A percentile compares a stretch with the other conserved stretches of the same genome.
phyloP scores from a whole-genome alignment of 768 basidiomycete species.

The Suillus variegatus region DNA sequence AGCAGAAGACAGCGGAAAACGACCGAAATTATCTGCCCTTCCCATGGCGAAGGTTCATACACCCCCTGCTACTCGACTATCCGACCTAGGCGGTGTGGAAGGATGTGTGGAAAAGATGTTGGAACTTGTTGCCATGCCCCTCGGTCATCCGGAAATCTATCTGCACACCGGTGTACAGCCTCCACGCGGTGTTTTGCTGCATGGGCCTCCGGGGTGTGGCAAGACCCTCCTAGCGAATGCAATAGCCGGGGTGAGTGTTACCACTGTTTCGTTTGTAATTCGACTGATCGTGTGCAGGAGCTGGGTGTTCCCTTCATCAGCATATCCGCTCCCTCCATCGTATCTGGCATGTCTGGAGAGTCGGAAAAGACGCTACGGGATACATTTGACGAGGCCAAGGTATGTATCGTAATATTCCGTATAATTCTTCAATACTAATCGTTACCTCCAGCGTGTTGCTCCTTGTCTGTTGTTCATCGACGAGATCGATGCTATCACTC shows the following conservation, averaged over 20 bases:
- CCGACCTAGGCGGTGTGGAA: slow-evolving; percentile 88
- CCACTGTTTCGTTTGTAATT: not conserved
- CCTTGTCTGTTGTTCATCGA: slow-evolving; percentile 96
- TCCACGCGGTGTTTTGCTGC: slow-evolving; percentile 87
- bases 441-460: slow-evolving; percentile 64
- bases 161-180: slow-evolving; percentile 90
- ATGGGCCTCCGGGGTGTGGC: slow-evolving; percentile 97
- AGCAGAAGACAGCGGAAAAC: slow-evolving; percentile 58
- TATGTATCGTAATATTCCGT: slow-evolving; percentile 29
- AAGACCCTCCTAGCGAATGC: slow-evolving; percentile 95
- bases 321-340: slow-evolving; percentile 93
- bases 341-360: slow-evolving; percentile 98
- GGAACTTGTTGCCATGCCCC: slow-evolving; percentile 94
- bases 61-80: slow-evolving; percentile 74
- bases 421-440: not conserved
- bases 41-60: slow-evolving; percentile 48
- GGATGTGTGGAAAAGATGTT: slow-evolving; percentile 88
- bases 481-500: slow-evolving; percentile 97
- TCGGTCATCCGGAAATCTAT: slow-evolving; percentile 95
- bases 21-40: slow-evolving; percentile 45
- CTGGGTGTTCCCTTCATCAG: slow-evolving; percentile 90
- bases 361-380: slow-evolving; percentile 95
- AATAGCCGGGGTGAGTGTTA: slow-evolving; percentile 79
- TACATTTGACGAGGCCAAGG: slow-evolving; percentile 97
- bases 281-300: slow-evolving; percentile 54